Evolutionary conservation across 1,139 yeast species (phyloP), one percentile per base, ranked within the genome.

Genomic region (Groenewaldozyma sp.): DNA sequence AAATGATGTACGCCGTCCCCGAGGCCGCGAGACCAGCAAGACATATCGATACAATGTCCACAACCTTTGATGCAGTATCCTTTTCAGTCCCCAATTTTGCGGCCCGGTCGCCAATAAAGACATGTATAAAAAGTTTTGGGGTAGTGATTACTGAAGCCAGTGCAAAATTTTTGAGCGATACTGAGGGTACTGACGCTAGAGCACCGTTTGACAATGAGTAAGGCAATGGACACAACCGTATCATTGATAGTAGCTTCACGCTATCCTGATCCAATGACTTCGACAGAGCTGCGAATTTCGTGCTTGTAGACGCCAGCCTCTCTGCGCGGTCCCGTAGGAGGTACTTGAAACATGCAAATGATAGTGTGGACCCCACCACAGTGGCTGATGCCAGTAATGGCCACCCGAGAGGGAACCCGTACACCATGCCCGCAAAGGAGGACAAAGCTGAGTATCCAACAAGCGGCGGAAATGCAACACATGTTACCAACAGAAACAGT

Each of bases 161-260:
- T 5, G 78, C 66, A 58, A 82, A 91, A 22, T 78, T 75, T 36
- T 60, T 45, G 1, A 77, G 64, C 0, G 79, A 67, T 14, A 87
- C 69, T 24, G 83, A 81, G 0, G 94, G 95, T 18, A 88, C 73
- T 2, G 91, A 81, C 4, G 94, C 91, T 49, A 91, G 68, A 0
- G 94, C 96, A 3, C 96, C 97, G 55, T 91, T 91, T 0, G 94
- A 81, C 33, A 88, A 65, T 3, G 95, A 84, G 56, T 88, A 91
- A 0, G 98, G 97, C 52, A 88, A 71, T 0, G 98, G 98, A 51
- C 96, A 86, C 43, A 88, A 62, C 41, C 96, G 68, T 34, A 91
- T 72, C 57, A 88, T 68, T 41, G 80, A 72, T 40, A 91, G 62
- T 32, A 91, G 61, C 45, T 76, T 58, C 44, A 87, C 71, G 43